A percentile compares a stretch with the other conserved stretches of the same genome.
Evolutionary conservation across 352 stramenopile species (phyloP).

Genomic region (Pelagophyceae sp.): DNA sequence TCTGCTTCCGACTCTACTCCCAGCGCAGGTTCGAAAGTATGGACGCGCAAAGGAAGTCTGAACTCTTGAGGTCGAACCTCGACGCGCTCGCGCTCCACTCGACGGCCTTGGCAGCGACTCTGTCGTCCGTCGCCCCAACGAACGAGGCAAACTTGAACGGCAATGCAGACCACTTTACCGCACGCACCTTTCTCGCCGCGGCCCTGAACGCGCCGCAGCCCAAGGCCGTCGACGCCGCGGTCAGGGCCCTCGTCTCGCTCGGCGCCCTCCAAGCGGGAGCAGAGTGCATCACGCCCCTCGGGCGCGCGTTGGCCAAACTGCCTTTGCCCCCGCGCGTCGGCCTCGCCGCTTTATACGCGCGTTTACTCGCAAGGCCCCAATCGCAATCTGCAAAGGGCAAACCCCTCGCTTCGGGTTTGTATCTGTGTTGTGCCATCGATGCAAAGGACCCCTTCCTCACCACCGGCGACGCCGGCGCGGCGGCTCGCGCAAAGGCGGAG

Average conservation of each 20-base stretch:
- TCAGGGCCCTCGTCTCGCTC: constrained; percentile 46
- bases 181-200: constrained; percentile 39
- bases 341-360: background rate
- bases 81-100: constrained; percentile 52
- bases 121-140: constrained; percentile 21
- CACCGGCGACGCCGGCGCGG: too few species aligned
- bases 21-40: constrained; percentile 73
- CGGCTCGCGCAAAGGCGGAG: background rate
- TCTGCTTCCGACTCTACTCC: constrained; percentile 61
- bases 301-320: constrained; percentile 39
- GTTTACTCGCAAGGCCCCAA: too few species aligned
- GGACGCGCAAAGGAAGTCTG: constrained; percentile 74
- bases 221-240: constrained; percentile 38
- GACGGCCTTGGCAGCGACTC: constrained; percentile 41
- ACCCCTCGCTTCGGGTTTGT: background rate
- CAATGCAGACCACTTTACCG: constrained; percentile 23
- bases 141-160: background rate
- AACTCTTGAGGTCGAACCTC: constrained; percentile 88
- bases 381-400: too few species aligned
- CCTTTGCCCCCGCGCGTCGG: background rate
- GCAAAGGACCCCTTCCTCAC: constrained; percentile 14
- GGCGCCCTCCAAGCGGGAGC: constrained; percentile 47
- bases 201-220: constrained; percentile 39
- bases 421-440: background rate
- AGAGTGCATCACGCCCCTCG: constrained; percentile 47